Base-by-base conservation (phyloP, 148 eudicot species). In the Suaeda aralocaspica region DNA sequence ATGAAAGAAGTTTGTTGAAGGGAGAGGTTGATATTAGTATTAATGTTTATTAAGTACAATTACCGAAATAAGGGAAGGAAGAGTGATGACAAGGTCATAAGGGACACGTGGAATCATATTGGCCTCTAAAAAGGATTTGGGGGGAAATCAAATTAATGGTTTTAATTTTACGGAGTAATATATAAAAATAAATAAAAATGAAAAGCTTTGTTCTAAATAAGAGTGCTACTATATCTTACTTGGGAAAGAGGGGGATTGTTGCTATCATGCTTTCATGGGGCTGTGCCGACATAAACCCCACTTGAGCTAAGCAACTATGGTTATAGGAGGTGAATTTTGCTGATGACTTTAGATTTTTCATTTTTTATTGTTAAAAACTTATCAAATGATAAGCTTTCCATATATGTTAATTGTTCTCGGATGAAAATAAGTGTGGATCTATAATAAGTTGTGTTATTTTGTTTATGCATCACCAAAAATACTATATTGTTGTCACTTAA, bases 251-350 rank as follows among this genome's bases (percentile, higher is more conserved):
- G 64, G 64, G 55, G 25, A 24, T 46, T 39, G 65, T 72, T 48
- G 42, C 41, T 53, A 55, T 70, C 79, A 71, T 49, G 71, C 62
- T 42, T 64, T 70, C 78, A 71, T 49, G 75, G 74, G 71, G 52
- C 71, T 71, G 75, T 76, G 79, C 79, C 75, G 75, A 71, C 75
- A 68, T 71, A 57, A 66, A 70, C 14, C 65, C 76, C 71, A 66
- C 61, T 4, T 46, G 0, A 74, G 44, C 55, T 42, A 10, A 33
- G 64, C 64, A 31, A 59, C 13, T 56, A 49, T 19, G 53, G n/a
- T 6, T 16, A 36, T 36, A 2, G 18, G 4, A 1, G 7, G 53
- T 5, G 16, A 22, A 49, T 16, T 49, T 49, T 3, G 16, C 18
- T 5, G 2, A 18, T 14, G 22, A 49, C 18, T 49, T 0, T 36